Conservation (phyloP, 495 filamentous ascomycete species). For the Talaromyces ruber region DNA sequence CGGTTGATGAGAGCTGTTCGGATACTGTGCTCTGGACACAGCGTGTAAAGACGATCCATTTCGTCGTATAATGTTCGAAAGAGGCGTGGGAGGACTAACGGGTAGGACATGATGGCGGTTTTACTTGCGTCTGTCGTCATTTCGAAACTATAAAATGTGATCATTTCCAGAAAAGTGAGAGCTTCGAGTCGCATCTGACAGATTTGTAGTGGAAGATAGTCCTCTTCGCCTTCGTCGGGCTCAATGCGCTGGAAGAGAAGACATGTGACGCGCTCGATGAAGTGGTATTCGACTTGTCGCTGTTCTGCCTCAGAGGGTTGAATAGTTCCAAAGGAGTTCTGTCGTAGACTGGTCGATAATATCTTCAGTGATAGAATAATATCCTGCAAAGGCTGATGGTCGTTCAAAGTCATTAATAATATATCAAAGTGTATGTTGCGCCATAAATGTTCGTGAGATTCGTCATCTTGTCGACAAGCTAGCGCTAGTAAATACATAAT, state of each 20-base stretch:
- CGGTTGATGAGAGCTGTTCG: conserved; percentile 47
- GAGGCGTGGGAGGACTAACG: conserved; percentile 46
- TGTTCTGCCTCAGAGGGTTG: conserved; percentile 42
- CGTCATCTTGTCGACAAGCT: conserved; percentile 31
- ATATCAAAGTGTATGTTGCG: conserved; percentile 51
- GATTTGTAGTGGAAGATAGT: conserved; percentile 41
- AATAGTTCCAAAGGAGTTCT: conserved; percentile 53
- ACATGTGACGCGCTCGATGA: conserved; percentile 51
- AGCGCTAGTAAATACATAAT: conserved; percentile 51
- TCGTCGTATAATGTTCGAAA: conserved; percentile 56
- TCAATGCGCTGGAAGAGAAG: conserved; percentile 50
- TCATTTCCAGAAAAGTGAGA: conserved; percentile 42
- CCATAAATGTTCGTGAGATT: conserved; percentile 49
- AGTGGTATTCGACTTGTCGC: conserved; percentile 44
- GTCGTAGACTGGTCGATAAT: conserved; percentile 49
- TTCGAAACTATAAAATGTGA: conserved; percentile 32
- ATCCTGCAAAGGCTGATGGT: conserved; percentile 47
- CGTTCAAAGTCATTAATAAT: conserved; percentile 53
- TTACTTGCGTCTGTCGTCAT: conserved; percentile 39
- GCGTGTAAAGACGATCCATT: conserved; percentile 50
- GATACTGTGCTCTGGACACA: conserved; percentile 24
- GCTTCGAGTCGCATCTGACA: conserved; percentile 48
- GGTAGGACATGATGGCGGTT: conserved; percentile 43
- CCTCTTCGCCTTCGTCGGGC: conserved; percentile 35
- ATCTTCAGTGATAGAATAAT: conserved; percentile 50